Percentiles rank a stretch among this genome's conserved stretches.
Conservation (phyloP, 1,284 basidiomycete species). For the Irpex rosettiformis region DNA sequence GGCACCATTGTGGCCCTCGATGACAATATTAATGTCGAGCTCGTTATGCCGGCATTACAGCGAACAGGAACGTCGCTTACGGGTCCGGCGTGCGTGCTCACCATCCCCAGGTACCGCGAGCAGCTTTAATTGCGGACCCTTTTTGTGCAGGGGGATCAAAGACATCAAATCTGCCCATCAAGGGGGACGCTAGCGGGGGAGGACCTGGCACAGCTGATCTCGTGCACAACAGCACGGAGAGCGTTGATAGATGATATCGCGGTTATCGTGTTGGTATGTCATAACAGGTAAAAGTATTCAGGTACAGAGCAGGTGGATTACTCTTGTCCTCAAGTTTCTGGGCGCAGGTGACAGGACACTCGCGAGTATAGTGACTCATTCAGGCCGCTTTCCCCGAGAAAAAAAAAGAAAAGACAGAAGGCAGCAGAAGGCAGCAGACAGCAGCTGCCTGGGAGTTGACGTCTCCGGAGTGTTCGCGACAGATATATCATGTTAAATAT, state of each 20-base stretch:
- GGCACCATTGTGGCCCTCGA: neutral
- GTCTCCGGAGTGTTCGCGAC: neutral
- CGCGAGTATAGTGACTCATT: neutral
- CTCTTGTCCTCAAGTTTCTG: too few relatives aligned
- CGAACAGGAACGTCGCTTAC: neutral
- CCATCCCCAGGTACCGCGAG: neutral
- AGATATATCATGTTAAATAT: neutral
- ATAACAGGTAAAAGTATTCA: neutral
- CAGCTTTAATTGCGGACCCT: neutral
- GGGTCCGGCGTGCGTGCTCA: neutral
- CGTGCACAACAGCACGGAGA: neutral
- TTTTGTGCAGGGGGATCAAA: neutral
- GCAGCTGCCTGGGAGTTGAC: neutral
- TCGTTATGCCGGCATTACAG: neutral
- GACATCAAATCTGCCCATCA: constrained; percentile 8
- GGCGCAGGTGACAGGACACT: constrained; percentile 1
- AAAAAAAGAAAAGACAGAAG: neutral
- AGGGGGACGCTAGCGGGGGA: constrained; percentile 7
- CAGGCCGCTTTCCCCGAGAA: neutral
- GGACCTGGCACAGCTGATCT: constrained; percentile 4
- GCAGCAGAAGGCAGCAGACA: neutral
- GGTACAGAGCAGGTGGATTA: too few relatives aligned
- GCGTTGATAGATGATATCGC: constrained; percentile 10
- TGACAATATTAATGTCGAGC: too few relatives aligned
- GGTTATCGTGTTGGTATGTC: constrained; percentile 6